These are phyloP conservation scores for Mycena belliarum DNA, from an alignment of 768 basidiomycete species.

Conservation along the genomic window DNA sequence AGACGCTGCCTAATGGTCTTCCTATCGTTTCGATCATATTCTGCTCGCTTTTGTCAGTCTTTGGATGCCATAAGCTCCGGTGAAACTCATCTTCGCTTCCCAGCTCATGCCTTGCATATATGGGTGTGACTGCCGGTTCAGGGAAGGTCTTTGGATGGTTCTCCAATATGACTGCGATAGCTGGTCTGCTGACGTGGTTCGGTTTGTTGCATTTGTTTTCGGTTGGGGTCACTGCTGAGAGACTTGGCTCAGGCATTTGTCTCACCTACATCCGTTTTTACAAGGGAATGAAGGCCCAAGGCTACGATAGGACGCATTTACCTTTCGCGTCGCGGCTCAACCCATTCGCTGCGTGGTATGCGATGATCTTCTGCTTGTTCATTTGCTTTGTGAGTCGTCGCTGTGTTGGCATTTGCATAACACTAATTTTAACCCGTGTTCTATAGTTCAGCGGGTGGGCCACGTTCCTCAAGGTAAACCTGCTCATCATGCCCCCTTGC, in stretches of 20 bases:
- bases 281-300: conserved; percentile 78
- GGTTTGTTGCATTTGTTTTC: conserved; percentile 20
- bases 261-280: conserved; percentile 84
- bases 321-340: conserved; percentile 72
- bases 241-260: conserved; percentile 44
- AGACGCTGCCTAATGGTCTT: conserved; percentile 67
- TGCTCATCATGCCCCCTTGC: conserved; percentile 5
- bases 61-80: neutral
- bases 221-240: neutral
- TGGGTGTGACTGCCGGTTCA: conserved; percentile 67
- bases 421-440: neutral
- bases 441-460: conserved; percentile 46
- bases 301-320: conserved; percentile 66
- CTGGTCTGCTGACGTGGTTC: conserved; percentile 80
- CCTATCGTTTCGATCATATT: conserved; percentile 75
- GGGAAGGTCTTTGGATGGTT: conserved; percentile 78
- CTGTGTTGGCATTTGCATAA: neutral
- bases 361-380: conserved; percentile 40
- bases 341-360: conserved; percentile 74
- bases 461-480: conserved; percentile 41
- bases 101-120: conserved; percentile 67
- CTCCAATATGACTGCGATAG: too few relatives aligned
- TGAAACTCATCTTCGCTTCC: neutral
- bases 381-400: conserved; percentile 60
- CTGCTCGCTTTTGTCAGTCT: conserved; percentile 53